Conservation (phyloP, 805 yeast species). For the Kodamaea kakaduensis region DNA sequence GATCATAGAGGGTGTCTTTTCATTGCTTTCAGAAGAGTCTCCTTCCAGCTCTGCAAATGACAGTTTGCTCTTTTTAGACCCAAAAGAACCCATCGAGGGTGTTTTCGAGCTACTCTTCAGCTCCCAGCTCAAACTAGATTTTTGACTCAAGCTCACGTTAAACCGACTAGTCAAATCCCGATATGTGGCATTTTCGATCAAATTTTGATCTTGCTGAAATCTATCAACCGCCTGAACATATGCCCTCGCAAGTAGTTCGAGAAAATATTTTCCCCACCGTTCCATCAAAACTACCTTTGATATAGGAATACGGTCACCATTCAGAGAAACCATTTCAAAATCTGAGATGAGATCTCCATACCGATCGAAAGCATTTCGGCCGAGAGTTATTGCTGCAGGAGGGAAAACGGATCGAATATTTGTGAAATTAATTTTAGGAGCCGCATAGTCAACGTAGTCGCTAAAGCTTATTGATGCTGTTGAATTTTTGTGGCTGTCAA, state of each 20-base stretch:
- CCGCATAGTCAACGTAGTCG: slow-evolving; percentile 70
- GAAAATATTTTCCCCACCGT: slow-evolving; percentile 76
- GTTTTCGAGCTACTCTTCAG: slow-evolving; percentile 4
- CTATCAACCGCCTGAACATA: slow-evolving; percentile 55
- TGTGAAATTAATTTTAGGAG: slow-evolving; percentile 65
- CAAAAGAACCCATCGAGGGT: slow-evolving; percentile 4
- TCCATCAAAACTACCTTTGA: slow-evolving; percentile 59
- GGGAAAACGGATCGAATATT: slow-evolving; percentile 69
- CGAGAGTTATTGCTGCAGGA: slow-evolving; percentile 72
- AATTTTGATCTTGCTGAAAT: slow-evolving; percentile 28
- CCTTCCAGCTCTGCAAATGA: slow-evolving; percentile 6
- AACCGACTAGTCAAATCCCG: too few species aligned
- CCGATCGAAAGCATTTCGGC: slow-evolving; percentile 68
- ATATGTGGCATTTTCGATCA: too few species aligned
- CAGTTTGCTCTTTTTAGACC: slow-evolving; percentile 6
- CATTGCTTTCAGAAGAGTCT: not conserved
- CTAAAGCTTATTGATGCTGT: slow-evolving; percentile 46
- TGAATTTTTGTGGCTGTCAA: slow-evolving; percentile 18
- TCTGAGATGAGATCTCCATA: slow-evolving; percentile 63
- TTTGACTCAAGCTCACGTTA: too few species aligned
- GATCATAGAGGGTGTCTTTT: not conserved
- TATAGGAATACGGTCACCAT: slow-evolving; percentile 63
- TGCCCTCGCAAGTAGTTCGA: slow-evolving; percentile 55
- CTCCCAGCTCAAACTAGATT: slow-evolving; percentile 1
- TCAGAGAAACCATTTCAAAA: slow-evolving; percentile 66